These are phyloP conservation scores for Ophiostoma tasmaniense DNA, from an alignment of 2,329 filamentous ascomycete species.

Conservation along the genomic window DNA sequence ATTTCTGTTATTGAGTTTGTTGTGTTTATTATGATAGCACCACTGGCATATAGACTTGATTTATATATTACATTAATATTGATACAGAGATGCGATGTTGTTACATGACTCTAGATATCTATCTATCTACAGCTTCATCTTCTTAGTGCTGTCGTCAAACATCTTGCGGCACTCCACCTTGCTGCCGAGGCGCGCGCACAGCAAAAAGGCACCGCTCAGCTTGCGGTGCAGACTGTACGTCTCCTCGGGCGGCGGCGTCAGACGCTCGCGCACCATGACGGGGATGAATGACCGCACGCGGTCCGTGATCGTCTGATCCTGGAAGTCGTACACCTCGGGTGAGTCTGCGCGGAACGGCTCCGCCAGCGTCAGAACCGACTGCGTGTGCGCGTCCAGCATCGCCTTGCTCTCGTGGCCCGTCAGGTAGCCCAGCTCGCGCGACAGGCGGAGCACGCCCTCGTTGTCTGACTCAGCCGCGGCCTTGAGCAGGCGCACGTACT, in stretches of 20 bases:
- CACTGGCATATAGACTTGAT: background rate
- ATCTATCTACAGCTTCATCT: slow-evolving; percentile 24
- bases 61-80: background rate
- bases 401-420: slow-evolving; percentile 77
- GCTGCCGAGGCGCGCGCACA: slow-evolving; percentile 81
- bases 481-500: slow-evolving; percentile 71
- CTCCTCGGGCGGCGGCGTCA: slow-evolving; percentile 91
- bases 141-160: slow-evolving; percentile 54
- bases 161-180: slow-evolving; percentile 71
- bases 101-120: background rate
- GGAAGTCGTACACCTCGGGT: slow-evolving; percentile 83
- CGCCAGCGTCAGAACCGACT: slow-evolving; percentile 78
- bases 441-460: slow-evolving; percentile 54
- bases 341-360: slow-evolving; percentile 77
- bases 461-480: slow-evolving; percentile 69
- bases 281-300: slow-evolving; percentile 82
- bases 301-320: slow-evolving; percentile 92
- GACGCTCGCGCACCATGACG: slow-evolving; percentile 80
- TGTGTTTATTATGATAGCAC: background rate
- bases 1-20: background rate
- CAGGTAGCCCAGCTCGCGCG: slow-evolving; percentile 75
- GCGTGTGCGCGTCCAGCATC: slow-evolving; percentile 88
- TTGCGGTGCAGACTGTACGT: slow-evolving; percentile 95
- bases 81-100: slow-evolving; percentile 6
- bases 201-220: slow-evolving; percentile 84